Base-by-base conservation (phyloP, 2,329 filamentous ascomycete species). In the Alternaria sp. region DNA sequence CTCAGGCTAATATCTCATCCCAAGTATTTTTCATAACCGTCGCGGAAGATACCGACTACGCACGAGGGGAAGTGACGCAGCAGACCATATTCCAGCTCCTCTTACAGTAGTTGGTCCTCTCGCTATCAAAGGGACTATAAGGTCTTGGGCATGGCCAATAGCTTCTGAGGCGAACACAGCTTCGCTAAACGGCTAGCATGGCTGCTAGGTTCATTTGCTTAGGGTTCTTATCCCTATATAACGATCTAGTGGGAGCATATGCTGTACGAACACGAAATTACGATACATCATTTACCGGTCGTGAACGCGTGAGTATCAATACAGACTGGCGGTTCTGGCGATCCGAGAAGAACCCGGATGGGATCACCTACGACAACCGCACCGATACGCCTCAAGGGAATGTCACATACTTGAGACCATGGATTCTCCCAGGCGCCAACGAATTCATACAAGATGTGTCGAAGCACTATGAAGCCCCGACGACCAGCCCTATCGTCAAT, bases 401-500 rank as follows among this genome's bases (percentile, higher is more conserved):
- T 1, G 20, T 42, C 20, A 42, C 39, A 42, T 42, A 42, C 5
- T 42, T 22, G 11, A 24, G 47, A 62, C 67, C 72, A 14, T 81
- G 76, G 77, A 78, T 81, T n/a, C 69, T 81, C 9, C 78, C 79
- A 9, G 75, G 70, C 2, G 78, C 64, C 14, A 81, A 81, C 58
- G 64, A 77, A 44, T 81, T 80, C 64, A 80, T 81, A 55, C 62
- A 48, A 16, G 72, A 78, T 51, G n/a, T 32, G 22, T 56, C 57
- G 20, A 70, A 74, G n/a, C 72, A 69, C 47, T 61, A 79, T 58
- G 42, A 71, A 46, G 20, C 12, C 20, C 78, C 76, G 3, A 44
- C 61, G 7, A 63, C 56, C 7, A 38, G 42, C 24, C 72, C 73
- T 7, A 62, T 43, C 1, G 62, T 61, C 28, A 67, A 73, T 39